Base-by-base conservation (phyloP, 1,139 yeast species). In the Hemisphaericaspora xylanilytica region DNA sequence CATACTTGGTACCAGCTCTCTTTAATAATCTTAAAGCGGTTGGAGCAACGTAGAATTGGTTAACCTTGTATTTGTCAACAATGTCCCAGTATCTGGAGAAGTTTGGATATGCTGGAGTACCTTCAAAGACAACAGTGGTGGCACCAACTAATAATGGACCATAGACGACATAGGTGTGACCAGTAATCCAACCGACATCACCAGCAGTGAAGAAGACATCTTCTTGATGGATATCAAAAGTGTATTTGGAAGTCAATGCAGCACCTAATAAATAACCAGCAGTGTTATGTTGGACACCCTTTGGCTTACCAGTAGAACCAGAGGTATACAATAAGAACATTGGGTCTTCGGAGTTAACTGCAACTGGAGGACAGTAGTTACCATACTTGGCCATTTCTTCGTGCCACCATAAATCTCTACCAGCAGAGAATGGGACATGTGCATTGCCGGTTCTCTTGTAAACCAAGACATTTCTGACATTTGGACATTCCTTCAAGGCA, bases 151-250 rank as follows among this genome's bases (percentile, higher is more conserved):
- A 65, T 51, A 85, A 70, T 17, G 95, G 95, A 39, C 94, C 95
- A 56, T 85, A 85, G 35, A 85, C 87, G 30, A 78, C 87, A 57
- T 85, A 85, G 2, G 92, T 79, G 63, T 85, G 95, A 40, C 95
- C 95, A 9, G 94, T 85, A 53, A 85, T 84, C 95, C 95, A 85
- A 49, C 95, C 95, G 43, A 85, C 80, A 59, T 85, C 95, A 54
- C 94, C 95, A 14, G 94, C 94, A 10, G 94, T 85, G 67, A 85
- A 85, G 44, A 85, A 65, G 22, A 78, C 67, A 56, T 85, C 95
- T 33, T 80, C 80, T 46, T 74, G 77, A 53, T 84, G 90, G 33
- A 83, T 77, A 57, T 85, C 94, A 63, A 85, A 85, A 28, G 81
- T 79, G 59, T 85, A 85, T 59, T 80, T 81, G 48, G 88, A 78